Conservation (phyloP, 768 basidiomycete genomes). For the Calocybe indica region DNA sequence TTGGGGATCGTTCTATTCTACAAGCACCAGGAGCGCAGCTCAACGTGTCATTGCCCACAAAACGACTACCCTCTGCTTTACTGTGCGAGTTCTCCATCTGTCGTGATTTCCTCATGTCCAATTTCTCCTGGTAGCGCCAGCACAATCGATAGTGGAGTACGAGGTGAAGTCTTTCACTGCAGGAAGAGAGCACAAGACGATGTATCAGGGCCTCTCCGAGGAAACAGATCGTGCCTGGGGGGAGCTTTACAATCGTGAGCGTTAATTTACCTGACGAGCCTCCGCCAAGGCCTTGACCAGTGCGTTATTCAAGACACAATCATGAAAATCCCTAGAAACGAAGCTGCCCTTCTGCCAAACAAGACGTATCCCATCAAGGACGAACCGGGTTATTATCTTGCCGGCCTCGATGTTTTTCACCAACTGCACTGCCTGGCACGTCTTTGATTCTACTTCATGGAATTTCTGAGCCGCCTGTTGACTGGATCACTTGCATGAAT, state of each 20-base stretch:
- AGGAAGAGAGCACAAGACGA: constrained; percentile 4
- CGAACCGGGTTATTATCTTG: constrained; percentile 15
- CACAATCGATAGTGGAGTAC: background rate
- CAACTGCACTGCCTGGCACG: constrained; percentile 18
- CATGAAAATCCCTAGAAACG: constrained; percentile 12
- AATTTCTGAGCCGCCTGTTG: background rate
- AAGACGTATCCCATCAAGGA: constrained; percentile 14
- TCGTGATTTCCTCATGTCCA: background rate
- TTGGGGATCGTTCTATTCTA: no score
- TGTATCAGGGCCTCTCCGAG: constrained; percentile 8
- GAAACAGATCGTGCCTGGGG: constrained; percentile 10
- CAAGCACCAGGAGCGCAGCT: no score
- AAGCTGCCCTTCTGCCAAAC: constrained; percentile 16
- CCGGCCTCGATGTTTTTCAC: constrained; percentile 17
- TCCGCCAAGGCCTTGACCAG: background rate
- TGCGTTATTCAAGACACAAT: constrained; percentile 4
- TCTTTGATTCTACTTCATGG: background rate
- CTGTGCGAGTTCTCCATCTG: no score
- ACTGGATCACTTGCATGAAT: background rate
- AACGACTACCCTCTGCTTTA: no score
- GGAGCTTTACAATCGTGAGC: constrained; percentile 8
- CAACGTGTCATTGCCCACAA: no score
- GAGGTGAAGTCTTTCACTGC: background rate
- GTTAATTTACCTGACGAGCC: background rate
- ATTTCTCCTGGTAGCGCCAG: background rate